These are phyloP conservation scores for Curvularia spicifera DNA, from an alignment of 2,329 filamentous ascomycete species.

Conservation along the genomic window DNA sequence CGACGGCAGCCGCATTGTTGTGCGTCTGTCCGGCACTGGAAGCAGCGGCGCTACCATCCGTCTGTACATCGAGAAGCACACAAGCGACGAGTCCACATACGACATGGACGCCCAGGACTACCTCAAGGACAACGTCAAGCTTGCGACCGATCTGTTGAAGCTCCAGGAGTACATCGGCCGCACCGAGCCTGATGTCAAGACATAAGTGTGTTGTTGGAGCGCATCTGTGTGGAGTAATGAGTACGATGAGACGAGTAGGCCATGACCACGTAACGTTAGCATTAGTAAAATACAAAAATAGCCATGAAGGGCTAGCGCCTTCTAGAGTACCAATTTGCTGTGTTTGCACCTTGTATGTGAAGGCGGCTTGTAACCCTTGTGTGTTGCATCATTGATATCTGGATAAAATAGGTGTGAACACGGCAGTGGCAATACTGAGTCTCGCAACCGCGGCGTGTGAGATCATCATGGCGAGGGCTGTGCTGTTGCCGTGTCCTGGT, in stretches of 20 bases:
- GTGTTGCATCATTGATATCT: background rate
- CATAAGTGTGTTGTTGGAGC: conserved; percentile 59
- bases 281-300: conserved; percentile 4
- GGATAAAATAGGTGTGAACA: too few species aligned
- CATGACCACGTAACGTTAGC: conserved; percentile 6
- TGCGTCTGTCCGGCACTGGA: conserved; percentile 92
- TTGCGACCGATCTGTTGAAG: conserved; percentile 84
- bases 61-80: conserved; percentile 96
- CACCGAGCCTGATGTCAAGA: conserved; percentile 95
- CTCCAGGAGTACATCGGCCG: conserved; percentile 93
- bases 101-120: conserved; percentile 88
- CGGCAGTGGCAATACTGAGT: background rate
- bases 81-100: conserved; percentile 78
- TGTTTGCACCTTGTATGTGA: background rate
- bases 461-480: conserved; percentile 13
- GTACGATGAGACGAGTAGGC: conserved; percentile 8
- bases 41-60: conserved; percentile 95
- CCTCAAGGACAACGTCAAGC: conserved; percentile 84
- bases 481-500: conserved; percentile 20
- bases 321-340: background rate
- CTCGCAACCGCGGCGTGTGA: background rate
- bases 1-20: conserved; percentile 92
- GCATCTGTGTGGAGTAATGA: conserved; percentile 6
- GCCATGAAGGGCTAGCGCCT: background rate
- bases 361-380: background rate